A percentile compares a stretch with the other conserved stretches of the same genome.
phyloP scores from a whole-genome alignment of 2,329 filamentous ascomycete genomes.

The Neobulgaria alba region DNA sequence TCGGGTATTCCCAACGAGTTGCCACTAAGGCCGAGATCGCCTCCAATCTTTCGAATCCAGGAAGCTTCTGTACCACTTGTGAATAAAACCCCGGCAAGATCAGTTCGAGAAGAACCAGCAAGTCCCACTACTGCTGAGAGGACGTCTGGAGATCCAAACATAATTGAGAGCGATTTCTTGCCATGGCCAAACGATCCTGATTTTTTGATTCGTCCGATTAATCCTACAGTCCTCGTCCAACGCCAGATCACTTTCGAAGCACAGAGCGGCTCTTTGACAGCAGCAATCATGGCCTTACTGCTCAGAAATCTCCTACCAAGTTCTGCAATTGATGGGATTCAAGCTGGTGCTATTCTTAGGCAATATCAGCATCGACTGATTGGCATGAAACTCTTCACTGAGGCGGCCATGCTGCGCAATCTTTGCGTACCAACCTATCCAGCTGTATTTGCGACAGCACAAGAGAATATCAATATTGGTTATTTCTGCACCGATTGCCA shows the following conservation, averaged over 20 bases:
- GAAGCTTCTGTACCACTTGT: conserved; percentile 18
- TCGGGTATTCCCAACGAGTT: conserved; percentile 3
- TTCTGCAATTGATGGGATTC: conserved; percentile 44
- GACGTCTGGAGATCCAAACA: conserved; percentile 24
- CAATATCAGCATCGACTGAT: conserved; percentile 54
- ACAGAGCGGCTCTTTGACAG: conserved; percentile 47
- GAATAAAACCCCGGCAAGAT: conserved; percentile 2
- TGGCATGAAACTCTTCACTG: conserved; percentile 49
- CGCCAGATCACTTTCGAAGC: conserved; percentile 48
- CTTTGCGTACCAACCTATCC: conserved; percentile 46
- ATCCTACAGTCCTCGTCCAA: conserved; percentile 46
- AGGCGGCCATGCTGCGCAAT: conserved; percentile 53
- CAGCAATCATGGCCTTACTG: conserved; percentile 52
- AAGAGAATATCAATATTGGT: conserved; percentile 44
- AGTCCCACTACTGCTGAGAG: conserved; percentile 13
- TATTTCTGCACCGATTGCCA: conserved; percentile 48
- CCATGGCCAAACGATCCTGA: conserved; percentile 48
- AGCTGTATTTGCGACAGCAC: conserved; percentile 43
- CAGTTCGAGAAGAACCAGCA: conserved; percentile 4
- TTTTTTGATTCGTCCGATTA: conserved; percentile 46
- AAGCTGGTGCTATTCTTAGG: conserved; percentile 46
- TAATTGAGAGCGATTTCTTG: conserved; percentile 51
- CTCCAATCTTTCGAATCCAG: conserved; percentile 19
- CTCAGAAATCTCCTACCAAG: conserved; percentile 48
- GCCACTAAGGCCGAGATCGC: conserved; percentile 10